These are phyloP conservation scores for Melampsora americana DNA, from an alignment of 1,284 basidiomycete species.

Conservation along the genomic window DNA sequence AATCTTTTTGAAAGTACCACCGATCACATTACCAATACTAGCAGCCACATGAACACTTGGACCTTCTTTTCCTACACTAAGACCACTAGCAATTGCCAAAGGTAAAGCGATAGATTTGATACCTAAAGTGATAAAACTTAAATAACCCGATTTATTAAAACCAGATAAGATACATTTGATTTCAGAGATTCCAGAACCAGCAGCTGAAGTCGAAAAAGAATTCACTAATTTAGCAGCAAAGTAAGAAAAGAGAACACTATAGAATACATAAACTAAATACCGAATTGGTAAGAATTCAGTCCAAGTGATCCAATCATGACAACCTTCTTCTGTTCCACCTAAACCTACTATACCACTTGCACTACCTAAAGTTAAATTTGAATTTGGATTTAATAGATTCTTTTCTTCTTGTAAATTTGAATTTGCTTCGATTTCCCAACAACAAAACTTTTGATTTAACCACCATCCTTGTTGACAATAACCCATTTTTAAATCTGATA, in stretches of 20 bases:
- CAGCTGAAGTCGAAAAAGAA: slow-evolving; percentile 86
- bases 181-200: slow-evolving; percentile 96
- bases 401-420: slow-evolving; percentile 3
- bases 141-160: slow-evolving; percentile 92
- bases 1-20: slow-evolving; percentile 74
- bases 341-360: slow-evolving; percentile 62
- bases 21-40: slow-evolving; percentile 84
- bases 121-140: slow-evolving; percentile 80
- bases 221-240: slow-evolving; percentile 82
- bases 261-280: slow-evolving; percentile 81
- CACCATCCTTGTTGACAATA: slow-evolving; percentile 98
- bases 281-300: slow-evolving; percentile 69
- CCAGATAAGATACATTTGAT: slow-evolving; percentile 98
- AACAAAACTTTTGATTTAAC: slow-evolving; percentile 96
- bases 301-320: slow-evolving; percentile 92
- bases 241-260: slow-evolving; percentile 80
- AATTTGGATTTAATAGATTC: background rate
- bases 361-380: background rate
- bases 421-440: slow-evolving; percentile 76
- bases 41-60: slow-evolving; percentile 97
- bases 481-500: slow-evolving; percentile 94
- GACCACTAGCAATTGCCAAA: slow-evolving; percentile 91
- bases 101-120: slow-evolving; percentile 90
- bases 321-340: slow-evolving; percentile 62
- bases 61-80: slow-evolving; percentile 97